These are phyloP conservation scores for Solanum bulbocastanum DNA, from an alignment of 257 asterid species.

Conservation along the genomic window DNA sequence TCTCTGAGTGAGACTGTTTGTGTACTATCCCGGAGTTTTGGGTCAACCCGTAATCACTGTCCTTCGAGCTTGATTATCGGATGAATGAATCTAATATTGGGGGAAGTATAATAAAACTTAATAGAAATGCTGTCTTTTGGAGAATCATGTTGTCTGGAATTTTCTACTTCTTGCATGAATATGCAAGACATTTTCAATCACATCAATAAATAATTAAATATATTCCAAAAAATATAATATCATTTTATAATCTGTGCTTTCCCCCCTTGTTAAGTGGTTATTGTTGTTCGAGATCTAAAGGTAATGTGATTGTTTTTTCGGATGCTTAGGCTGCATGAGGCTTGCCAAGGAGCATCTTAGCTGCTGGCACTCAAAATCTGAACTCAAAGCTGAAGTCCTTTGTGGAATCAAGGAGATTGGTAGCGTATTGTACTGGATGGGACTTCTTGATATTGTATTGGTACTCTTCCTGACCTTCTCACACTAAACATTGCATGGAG, in stretches of 20 bases:
- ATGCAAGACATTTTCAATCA: neutral
- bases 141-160: neutral
- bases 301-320: neutral
- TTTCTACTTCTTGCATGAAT: neutral
- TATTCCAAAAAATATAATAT: neutral
- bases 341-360: constrained; percentile 62
- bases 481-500: neutral
- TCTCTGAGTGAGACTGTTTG: neutral
- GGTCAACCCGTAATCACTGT: neutral
- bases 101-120: neutral
- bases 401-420: constrained; percentile 96
- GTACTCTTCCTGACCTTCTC: constrained; percentile 28
- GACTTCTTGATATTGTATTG: constrained; percentile 91
- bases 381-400: constrained; percentile 72
- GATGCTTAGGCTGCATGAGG: constrained; percentile 64
- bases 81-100: neutral
- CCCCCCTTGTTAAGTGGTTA: neutral
- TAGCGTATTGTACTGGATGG: constrained; percentile 91
- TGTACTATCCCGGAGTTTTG: neutral
- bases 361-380: constrained; percentile 89
- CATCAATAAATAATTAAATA: neutral
- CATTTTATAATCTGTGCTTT: neutral
- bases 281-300: neutral
- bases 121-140: neutral
- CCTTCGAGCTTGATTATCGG: neutral